Base-by-base conservation (phyloP, 495 filamentous ascomycete genomes). In the Rusavskia elegans region DNA sequence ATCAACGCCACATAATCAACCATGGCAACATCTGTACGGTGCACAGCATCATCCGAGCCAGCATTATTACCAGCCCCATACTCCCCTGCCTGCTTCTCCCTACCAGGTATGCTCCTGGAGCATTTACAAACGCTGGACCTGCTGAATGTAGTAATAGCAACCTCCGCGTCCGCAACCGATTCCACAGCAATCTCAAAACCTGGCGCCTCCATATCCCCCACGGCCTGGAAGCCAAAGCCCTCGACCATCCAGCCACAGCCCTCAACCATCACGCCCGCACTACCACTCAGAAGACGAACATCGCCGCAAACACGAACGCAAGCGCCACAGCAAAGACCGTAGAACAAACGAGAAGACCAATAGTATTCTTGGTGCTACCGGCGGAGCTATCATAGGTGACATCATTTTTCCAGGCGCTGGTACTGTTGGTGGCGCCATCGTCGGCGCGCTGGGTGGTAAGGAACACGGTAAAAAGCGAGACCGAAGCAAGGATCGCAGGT, bases 381-480 rank as follows among this genome's bases (percentile, higher is more conserved):
- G 48, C 14, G 59, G 59, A 14, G 59, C 44, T 0, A 9, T 61
- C 14, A 35, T 61, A 19, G 59, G 59, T 3, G 59, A 61, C 51
- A 49, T 61, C 0, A 11, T 61, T 17, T 30, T 61, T 0, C 56
- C 55, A 10, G 59, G 59, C 1, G 59, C 59, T 5, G 59, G 59
- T 9, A 61, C 59, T 5, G 32, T 59, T 9, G 59, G 56, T 16
- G 59, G 53, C 5, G 59, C 52, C 13, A 39, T 61, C 3, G 38
- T 61, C 16, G 59, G 59, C 14, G 59, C 57, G 13, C 27, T 63
- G 42, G 53, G 50, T 1, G 59, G 56, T 14, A 53, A 62, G 21
- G 45, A 51, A 38, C 52, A 56, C 35, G 53, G 48, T 5, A 56
- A 61, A 54, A 50, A 53, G 36, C 57, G 56, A 37, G 55, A 53